A percentile compares a stretch with the other conserved stretches of the same genome.
phyloP scores from a whole-genome alignment of 2,329 filamentous ascomycete genomes.

The Paecilomyces sp. region DNA sequence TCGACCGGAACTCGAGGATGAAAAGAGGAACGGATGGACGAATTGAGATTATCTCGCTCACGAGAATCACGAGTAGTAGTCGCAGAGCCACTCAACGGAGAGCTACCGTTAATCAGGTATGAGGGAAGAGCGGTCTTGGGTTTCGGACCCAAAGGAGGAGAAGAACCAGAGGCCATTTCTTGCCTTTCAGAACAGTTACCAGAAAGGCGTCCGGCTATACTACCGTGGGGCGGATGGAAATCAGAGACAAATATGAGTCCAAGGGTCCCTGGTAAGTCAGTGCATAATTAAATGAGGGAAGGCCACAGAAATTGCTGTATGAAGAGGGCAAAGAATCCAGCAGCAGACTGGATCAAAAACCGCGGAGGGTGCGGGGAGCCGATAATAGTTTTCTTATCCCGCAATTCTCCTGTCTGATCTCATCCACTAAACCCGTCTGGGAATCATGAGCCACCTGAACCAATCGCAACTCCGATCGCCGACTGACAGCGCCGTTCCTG shows the following conservation, averaged over 20 bases:
- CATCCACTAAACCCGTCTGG: background rate
- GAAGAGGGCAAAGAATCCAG: background rate
- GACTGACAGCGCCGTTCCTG: background rate
- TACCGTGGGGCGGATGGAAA: background rate
- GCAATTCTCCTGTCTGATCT: background rate
- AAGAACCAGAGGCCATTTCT: conserved; percentile 39
- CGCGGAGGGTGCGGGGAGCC: background rate
- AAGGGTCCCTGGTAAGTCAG: background rate
- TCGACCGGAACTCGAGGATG: conserved; percentile 29
- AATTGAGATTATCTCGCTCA: conserved; percentile 52
- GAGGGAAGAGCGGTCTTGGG: conserved; percentile 49
- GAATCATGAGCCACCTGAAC: background rate
- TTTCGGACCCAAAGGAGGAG: conserved; percentile 37
- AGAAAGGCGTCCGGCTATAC: background rate
- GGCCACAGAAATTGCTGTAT: background rate
- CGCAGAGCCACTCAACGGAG: conserved; percentile 43
- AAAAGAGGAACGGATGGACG: conserved; percentile 54
- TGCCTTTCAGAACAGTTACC: background rate
- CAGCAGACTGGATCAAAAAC: background rate
- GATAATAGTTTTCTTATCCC: background rate
- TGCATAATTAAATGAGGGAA: background rate
- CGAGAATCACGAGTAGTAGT: conserved; percentile 43
- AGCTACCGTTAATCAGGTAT: conserved; percentile 50
- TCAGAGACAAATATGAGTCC: background rate
- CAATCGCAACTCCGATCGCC: background rate